Percentiles rank a stretch among this genome's conserved stretches.
Evolutionary conservation across 768 basidiomycete genomes (phyloP).

Genomic region (Galerina sulciceps): DNA sequence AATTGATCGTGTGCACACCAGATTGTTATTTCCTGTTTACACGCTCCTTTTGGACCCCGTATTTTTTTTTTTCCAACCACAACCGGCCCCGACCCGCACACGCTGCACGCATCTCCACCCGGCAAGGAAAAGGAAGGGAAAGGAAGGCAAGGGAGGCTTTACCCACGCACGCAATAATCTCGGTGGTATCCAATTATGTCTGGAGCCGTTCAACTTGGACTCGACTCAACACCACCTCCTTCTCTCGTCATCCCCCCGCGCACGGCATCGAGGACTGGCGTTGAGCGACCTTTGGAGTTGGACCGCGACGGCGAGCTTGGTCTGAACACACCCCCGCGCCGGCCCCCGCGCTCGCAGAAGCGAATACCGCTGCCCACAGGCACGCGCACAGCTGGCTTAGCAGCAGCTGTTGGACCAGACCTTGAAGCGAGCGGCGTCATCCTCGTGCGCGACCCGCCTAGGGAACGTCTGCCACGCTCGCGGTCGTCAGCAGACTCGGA

Average conservation of each 20-base stretch:
- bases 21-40: background rate
- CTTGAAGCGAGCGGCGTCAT: conserved; percentile 5
- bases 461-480: conserved; percentile 27
- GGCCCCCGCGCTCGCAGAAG: background rate
- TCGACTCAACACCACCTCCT: background rate
- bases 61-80: conserved; percentile 15
- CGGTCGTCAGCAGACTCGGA: conserved; percentile 15
- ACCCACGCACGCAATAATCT: background rate
- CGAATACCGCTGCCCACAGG: background rate
- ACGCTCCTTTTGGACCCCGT: conserved; percentile 18
- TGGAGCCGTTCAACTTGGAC: background rate
- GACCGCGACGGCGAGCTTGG: too few species aligned
- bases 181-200: background rate
- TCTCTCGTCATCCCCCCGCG: too few species aligned
- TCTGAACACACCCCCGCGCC: background rate
- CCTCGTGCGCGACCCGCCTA: conserved; percentile 34
- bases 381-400: background rate
- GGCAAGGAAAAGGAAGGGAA: background rate
- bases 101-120: background rate
- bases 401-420: background rate
- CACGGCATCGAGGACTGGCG: too few species aligned
- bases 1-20: conserved; percentile 16
- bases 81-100: conserved; percentile 10
- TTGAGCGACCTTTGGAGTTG: too few species aligned
- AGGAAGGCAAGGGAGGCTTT: background rate